A percentile compares a stretch with the other conserved stretches of the same genome.
These are phyloP conservation scores for Angomonas ambiguus DNA, from an alignment of 208 protist genomes.

Conservation along the genomic window DNA sequence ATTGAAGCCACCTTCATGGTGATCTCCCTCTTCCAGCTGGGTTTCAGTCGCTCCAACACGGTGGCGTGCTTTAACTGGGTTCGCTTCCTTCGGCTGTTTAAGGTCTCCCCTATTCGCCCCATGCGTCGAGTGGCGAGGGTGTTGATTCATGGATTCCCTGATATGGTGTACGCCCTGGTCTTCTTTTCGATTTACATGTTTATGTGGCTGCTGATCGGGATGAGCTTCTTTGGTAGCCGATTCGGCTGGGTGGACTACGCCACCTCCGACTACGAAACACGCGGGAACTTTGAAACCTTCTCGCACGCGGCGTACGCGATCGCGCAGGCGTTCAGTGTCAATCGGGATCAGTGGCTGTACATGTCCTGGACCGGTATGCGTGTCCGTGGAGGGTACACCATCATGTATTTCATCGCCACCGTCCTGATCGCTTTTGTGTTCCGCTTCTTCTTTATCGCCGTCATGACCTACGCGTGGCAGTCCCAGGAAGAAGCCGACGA, in stretches of 20 bases:
- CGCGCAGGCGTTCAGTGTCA: conserved; percentile 84
- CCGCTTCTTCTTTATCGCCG: conserved; percentile 85
- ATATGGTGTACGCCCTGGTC: conserved; percentile 76
- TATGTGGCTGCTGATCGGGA: conserved; percentile 88
- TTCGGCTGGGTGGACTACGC: conserved; percentile 49
- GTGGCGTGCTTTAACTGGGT: conserved; percentile 89
- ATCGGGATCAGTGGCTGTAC: conserved; percentile 83
- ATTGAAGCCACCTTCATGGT: conserved; percentile 68
- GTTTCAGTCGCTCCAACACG: conserved; percentile 71
- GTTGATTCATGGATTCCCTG: conserved; percentile 68
- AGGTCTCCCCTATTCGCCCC: conserved; percentile 49
- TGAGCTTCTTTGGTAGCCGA: conserved; percentile 89
- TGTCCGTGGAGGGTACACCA: conserved; percentile 68
- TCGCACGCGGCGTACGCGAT: conserved; percentile 74
- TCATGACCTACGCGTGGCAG: conserved; percentile 83
- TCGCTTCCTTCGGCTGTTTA: conserved; percentile 72
- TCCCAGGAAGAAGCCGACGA: conserved; percentile 68
- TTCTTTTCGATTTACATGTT: conserved; percentile 92
- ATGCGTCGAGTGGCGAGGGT: conserved; percentile 75
- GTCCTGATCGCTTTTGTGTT: conserved; percentile 75
- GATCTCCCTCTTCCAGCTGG: conserved; percentile 87
- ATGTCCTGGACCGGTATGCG: conserved; percentile 82
- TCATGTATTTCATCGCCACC: conserved; percentile 85
- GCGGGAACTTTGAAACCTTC: conserved; percentile 78
- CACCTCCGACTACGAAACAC: conserved; percentile 43